Percentiles rank a stretch among this genome's conserved stretches.
These are phyloP conservation scores for Termitomyces sp. DNA, from an alignment of 768 basidiomycete species.

Conservation along the genomic window DNA sequence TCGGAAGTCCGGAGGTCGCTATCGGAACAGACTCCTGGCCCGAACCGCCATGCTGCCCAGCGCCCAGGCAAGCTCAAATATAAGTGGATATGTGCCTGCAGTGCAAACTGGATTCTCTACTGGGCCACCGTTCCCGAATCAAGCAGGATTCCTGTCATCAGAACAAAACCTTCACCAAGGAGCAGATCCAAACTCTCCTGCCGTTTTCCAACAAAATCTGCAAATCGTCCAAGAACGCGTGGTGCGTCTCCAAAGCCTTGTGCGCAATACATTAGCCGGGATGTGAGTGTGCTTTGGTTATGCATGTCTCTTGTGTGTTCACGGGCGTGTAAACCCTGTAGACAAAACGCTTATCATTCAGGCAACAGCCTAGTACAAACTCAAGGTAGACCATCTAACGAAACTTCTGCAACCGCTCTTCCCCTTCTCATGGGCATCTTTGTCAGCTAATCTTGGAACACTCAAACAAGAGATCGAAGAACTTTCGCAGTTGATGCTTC, in stretches of 20 bases:
- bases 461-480: constrained; percentile 51
- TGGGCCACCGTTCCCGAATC: constrained; percentile 15
- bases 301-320: not conserved
- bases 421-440: not conserved
- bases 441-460: constrained; percentile 44
- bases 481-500: constrained; percentile 48
- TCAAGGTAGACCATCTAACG: constrained; percentile 37
- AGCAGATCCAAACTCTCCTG: constrained; percentile 57
- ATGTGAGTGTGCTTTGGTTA: constrained; percentile 43
- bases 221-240: constrained; percentile 48
- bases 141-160: constrained; percentile 12
- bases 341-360: constrained; percentile 61
- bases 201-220: constrained; percentile 60
- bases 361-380: constrained; percentile 55
- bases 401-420: not conserved
- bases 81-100: constrained; percentile 6
- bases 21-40: too few species aligned
- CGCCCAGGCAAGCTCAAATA: constrained; percentile 5
- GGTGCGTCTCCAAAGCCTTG: constrained; percentile 44
- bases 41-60: constrained; percentile 8
- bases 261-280: constrained; percentile 46
- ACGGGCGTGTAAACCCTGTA: constrained; percentile 20
- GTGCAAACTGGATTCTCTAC: constrained; percentile 5
- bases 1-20: not conserved
- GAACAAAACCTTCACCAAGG: constrained; percentile 29